A percentile compares a stretch with the other conserved stretches of the same genome.
phyloP scores from a whole-genome alignment of 805 yeast species.

The Kluyveromyces lactis region DNA sequence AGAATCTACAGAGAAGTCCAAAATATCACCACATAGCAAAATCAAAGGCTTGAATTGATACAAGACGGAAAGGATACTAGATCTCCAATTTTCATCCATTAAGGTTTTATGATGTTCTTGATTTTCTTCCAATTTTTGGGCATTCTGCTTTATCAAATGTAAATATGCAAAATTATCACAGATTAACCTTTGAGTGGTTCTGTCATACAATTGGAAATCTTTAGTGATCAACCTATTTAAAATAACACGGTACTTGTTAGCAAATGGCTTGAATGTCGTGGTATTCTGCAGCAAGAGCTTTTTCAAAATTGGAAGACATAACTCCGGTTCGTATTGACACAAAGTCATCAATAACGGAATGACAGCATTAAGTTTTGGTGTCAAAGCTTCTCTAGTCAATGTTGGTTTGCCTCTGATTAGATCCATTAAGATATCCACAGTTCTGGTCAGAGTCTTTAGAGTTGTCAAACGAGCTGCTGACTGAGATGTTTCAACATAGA shows the following conservation, averaged over 20 bases:
- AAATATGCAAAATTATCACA: conserved; percentile 46
- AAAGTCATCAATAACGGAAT: conserved; percentile 44
- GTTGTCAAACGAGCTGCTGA: conserved; percentile 17
- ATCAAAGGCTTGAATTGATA: conserved; percentile 48
- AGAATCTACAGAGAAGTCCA: conserved; percentile 49
- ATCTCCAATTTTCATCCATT: conserved; percentile 39
- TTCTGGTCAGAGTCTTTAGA: conserved; percentile 23
- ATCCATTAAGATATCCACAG: conserved; percentile 26
- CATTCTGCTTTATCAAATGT: conserved; percentile 50
- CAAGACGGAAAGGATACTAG: conserved; percentile 39
- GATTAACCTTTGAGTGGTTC: conserved; percentile 32
- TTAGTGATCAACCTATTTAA: conserved; percentile 31
- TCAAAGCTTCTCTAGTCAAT: conserved; percentile 71
- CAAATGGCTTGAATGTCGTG: conserved; percentile 76
- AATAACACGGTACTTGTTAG: conserved; percentile 47
- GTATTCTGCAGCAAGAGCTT: conserved; percentile 49
- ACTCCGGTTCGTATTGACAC: conserved; percentile 31
- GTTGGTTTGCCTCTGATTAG: conserved; percentile 73
- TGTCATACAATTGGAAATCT: conserved; percentile 34
- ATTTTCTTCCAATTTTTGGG: conserved; percentile 26
- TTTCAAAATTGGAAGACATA: conserved; percentile 34
- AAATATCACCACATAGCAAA: conserved; percentile 47
- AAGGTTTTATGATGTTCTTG: conserved; percentile 28
- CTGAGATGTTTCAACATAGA: conserved; percentile 13
- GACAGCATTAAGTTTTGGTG: conserved; percentile 65